Base-by-base conservation (phyloP, 1,284 basidiomycete species). In the Apiotrichum akiyoshidainum region DNA sequence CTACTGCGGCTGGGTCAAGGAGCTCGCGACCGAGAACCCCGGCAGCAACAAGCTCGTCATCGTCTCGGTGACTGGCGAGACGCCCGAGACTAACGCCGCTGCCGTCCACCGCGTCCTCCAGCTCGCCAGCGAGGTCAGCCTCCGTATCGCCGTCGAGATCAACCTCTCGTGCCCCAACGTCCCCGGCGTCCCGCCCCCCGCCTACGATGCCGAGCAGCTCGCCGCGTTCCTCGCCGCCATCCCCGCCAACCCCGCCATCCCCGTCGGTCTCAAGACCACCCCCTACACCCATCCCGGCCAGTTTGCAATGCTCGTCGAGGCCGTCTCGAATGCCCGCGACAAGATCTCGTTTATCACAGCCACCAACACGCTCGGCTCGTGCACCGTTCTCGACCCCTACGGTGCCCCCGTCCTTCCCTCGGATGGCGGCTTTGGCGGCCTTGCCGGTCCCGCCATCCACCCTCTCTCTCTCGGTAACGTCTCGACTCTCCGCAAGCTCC, bases 161-260 rank as follows among this genome's bases (percentile, higher is more conserved):
- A 63, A 63, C 53, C 58, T 63, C 9, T 55, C 52, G 11, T 63
- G 61, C 46, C 61, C 61, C 8, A 63, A 63, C 40, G 61, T 63
- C 13, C 61, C 61, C 8, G 58, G 55, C 46, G 55, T 52, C 42
- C 61, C 61, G 11, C 61, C 61, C 16, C 61, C 61, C 0, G 61
- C 61, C 14, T 63, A 60, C 55, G 53, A 63, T n/a, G 55, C 53
- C 13, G 44, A 31, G n/a, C 58, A 60, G 47, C 61, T 63, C 3
- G 33, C 21, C 8, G 55, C 35, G 8, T 63, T 55, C 53, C 58
- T 63, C n/a, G 46, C 44, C 12, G 58, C 58, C 0, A 50, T 63
- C 9, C 61, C 61, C 3, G 19, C 40, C 10, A 11, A 48, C 12
- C 44, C 55, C 2, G 21, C 55, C 5, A 45, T 63, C 5, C 61